Conservation (phyloP, 768 basidiomycete genomes). For the Tricholoma sp. region DNA sequence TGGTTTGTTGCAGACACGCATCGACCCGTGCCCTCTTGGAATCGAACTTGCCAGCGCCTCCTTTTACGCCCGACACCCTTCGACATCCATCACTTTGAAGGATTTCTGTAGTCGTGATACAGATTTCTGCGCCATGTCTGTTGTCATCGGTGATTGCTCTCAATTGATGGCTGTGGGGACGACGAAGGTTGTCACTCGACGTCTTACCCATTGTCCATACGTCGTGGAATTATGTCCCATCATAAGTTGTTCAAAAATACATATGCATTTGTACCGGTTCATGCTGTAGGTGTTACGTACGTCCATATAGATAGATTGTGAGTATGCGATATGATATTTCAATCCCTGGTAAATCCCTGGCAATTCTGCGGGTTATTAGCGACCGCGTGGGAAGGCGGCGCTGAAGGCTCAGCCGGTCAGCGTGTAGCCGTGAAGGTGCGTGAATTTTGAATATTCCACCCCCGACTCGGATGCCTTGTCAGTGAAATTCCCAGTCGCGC, state of each 20-base stretch:
- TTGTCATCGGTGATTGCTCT: background rate
- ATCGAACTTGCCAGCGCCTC: slow-evolving; percentile 6
- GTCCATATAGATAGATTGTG: background rate
- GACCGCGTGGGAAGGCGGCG: background rate
- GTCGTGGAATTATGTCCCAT: background rate
- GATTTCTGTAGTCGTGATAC: background rate
- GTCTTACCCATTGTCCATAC: background rate
- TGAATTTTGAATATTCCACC: too few relatives aligned
- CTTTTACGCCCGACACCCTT: slow-evolving; percentile 1
- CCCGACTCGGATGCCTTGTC: too few relatives aligned
- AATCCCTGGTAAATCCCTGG: background rate
- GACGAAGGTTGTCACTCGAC: background rate
- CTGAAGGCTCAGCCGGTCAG: background rate
- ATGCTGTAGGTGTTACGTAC: background rate
- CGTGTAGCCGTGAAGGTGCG: too few relatives aligned
- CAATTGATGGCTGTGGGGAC: background rate
- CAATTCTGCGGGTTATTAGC: background rate
- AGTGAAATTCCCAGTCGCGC: background rate
- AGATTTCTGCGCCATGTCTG: background rate
- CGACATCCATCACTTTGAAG: background rate
- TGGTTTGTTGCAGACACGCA: slow-evolving; percentile 9
- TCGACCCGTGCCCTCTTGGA: slow-evolving; percentile 11
- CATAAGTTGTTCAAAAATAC: background rate
- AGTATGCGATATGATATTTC: background rate
- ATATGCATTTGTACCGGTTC: background rate